Evolutionary conservation across 1,139 yeast genomes (phyloP).

Genomic region (Taphrina flavorubra): DNA sequence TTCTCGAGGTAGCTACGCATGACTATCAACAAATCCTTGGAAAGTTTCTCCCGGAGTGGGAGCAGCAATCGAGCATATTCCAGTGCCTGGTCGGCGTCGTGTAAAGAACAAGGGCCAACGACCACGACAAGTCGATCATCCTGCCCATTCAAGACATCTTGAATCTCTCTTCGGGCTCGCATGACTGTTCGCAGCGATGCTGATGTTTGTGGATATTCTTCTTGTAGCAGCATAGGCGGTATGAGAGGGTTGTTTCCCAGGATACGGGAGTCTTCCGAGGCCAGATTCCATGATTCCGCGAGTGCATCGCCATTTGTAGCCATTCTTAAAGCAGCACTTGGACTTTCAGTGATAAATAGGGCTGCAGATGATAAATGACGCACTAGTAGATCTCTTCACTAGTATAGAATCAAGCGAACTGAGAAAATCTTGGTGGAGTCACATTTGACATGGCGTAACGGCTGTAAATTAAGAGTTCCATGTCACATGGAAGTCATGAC

Average conservation of each 20-base stretch:
- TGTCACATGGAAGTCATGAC: too few species aligned
- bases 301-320: constrained; percentile 13
- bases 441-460: constrained; percentile 1
- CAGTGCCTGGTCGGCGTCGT: constrained; percentile 89
- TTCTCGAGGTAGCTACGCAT: constrained; percentile 98
- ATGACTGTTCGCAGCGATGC: constrained; percentile 66
- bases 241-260: constrained; percentile 93
- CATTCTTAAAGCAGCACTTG: constrained; percentile 1
- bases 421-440: constrained; percentile 27
- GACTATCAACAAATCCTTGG: constrained; percentile 78
- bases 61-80: constrained; percentile 79
- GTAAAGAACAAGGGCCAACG: constrained; percentile 96
- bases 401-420: not conserved
- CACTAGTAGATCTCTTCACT: not conserved
- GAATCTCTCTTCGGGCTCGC: constrained; percentile 77
- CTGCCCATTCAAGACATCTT: constrained; percentile 70
- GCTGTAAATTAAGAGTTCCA: not conserved
- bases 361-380: not conserved
- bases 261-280: constrained; percentile 50
- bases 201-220: constrained; percentile 76
- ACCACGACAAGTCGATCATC: constrained; percentile 83
- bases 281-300: constrained; percentile 38
- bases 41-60: constrained; percentile 64
- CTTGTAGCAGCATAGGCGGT: constrained; percentile 92
- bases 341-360: not conserved